phyloP scores from a whole-genome alignment of 768 basidiomycete species.

The Candolleomyces aberdarensis region DNA sequence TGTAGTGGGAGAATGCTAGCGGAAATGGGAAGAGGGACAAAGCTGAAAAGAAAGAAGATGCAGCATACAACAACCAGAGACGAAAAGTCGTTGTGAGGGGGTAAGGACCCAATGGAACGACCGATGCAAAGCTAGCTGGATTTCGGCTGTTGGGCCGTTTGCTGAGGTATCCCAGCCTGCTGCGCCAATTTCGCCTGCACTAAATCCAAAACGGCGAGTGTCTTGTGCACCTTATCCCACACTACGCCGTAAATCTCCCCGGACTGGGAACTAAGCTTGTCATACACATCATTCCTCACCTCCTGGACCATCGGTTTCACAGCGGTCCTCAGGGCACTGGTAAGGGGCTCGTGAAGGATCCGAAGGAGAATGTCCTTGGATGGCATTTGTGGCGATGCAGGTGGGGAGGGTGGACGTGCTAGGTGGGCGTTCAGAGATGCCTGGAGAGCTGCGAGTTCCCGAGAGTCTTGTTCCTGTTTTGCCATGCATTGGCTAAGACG shows the following conservation, averaged over 20 bases:
- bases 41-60: no score
- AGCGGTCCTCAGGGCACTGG: slow-evolving; percentile 8
- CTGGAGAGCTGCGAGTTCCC: slow-evolving; percentile 15
- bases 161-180: not conserved
- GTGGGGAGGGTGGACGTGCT: slow-evolving; percentile 12
- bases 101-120: no score
- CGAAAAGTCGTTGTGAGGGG: no score
- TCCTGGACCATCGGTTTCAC: slow-evolving; percentile 17
- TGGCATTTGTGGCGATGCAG: not conserved
- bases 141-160: no score
- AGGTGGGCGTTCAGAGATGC: slow-evolving; percentile 21
- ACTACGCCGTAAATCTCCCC: slow-evolving; percentile 14
- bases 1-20: no score
- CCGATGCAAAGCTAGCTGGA: no score
- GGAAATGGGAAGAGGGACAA: no score
- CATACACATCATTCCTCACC: slow-evolving; percentile 14
- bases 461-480: slow-evolving; percentile 11
- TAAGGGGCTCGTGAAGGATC: slow-evolving; percentile 15
- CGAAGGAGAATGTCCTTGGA: slow-evolving; percentile 10
- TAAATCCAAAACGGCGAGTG: slow-evolving; percentile 13
- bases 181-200: slow-evolving; percentile 7
- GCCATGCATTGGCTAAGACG: not conserved
- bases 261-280: slow-evolving; percentile 15
- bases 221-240: slow-evolving; percentile 16
- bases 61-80: no score